Percentiles rank a stretch among this genome's conserved stretches.
Conservation (phyloP, 495 filamentous ascomycete genomes). For the Sabuloglossum arenarium region DNA sequence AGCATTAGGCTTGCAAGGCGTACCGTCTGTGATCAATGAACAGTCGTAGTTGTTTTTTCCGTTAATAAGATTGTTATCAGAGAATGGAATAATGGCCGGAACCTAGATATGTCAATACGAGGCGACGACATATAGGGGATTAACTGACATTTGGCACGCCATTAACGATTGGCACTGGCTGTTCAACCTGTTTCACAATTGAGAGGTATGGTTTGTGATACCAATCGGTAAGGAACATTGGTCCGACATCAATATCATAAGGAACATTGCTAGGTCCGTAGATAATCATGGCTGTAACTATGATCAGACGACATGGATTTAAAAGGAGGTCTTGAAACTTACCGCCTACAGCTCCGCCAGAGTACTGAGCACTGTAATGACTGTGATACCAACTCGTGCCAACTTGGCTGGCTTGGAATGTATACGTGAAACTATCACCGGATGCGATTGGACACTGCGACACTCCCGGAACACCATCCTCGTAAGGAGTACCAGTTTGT, state of each 20-base stretch:
- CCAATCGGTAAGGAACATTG: constrained; percentile 28
- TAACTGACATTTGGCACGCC: background rate
- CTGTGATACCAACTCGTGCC: constrained; percentile 43
- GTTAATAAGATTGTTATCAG: constrained; percentile 21
- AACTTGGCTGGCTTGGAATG: constrained; percentile 28
- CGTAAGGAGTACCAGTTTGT: constrained; percentile 16
- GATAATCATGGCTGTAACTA: constrained; percentile 3
- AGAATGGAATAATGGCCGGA: background rate
- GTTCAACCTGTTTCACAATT: too few species aligned
- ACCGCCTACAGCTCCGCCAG: constrained; percentile 26
- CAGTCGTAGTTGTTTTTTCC: constrained; percentile 17
- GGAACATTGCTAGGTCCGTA: constrained; percentile 24
- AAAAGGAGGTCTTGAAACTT: too few species aligned
- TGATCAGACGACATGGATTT: too few species aligned
- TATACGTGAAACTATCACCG: constrained; percentile 26
- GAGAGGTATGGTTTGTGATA: constrained; percentile 19
- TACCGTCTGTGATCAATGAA: background rate
- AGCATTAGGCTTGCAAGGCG: background rate
- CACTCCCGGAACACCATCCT: constrained; percentile 30
- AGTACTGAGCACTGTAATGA: constrained; percentile 36
- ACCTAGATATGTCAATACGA: too few species aligned
- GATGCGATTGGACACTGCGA: constrained; percentile 23
- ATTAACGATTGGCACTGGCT: constrained; percentile 9
- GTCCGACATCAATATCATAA: constrained; percentile 30
- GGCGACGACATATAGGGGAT: background rate